Evolutionary conservation across 768 basidiomycete species (phyloP), one percentile per base, ranked within the genome.

Genomic region (Mycena crocata): DNA sequence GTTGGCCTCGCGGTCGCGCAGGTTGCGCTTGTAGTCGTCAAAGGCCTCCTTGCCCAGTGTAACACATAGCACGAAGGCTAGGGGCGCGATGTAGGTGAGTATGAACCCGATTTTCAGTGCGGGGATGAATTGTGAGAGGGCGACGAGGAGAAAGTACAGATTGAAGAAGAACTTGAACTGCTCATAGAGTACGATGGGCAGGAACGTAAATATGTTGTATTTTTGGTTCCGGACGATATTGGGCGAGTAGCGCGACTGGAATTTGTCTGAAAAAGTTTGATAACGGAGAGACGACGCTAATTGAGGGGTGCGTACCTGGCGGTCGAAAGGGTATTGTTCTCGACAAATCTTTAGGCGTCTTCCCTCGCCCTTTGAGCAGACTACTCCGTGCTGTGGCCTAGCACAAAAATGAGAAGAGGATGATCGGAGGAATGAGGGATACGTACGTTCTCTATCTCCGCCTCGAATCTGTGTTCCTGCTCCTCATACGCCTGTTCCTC

Each of bases 101-200:
- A 99, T 95, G 76, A 95, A 98, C 10, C 96, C 96, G 64, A 98
- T 99, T 82, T 95, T 96, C 64, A 99, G 87, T 0, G 96, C 93
- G 17, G 98, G 98, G 21, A 99, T 82, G 75, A 99, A 98, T 78
- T 99, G 98, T 12, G 93, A 95, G 10, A 99, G 84, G 0, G 98
- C 98, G 39, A 99, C 98, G 26, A 99, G 90, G 14, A 99, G 88
- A 76, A 99, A 99, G 79, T 99, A 99, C 9, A 98, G 86, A 76
- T 99, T 99, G 89, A 98, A 99, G 84, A 99, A 99, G 85, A 97
- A 98, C 80, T 98, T 99, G 91, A 99, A 99, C 77, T 99, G 97
- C 78, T 99, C 96, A 78, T 98, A 99, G 77, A 99, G 89, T 48
- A 99, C 96, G 70, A 98, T 88, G 4, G 98, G 98, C 13, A 99